These are phyloP conservation scores for Agaricales sp. DNA, from an alignment of 1,284 basidiomycete genomes.

Conservation along the genomic window DNA sequence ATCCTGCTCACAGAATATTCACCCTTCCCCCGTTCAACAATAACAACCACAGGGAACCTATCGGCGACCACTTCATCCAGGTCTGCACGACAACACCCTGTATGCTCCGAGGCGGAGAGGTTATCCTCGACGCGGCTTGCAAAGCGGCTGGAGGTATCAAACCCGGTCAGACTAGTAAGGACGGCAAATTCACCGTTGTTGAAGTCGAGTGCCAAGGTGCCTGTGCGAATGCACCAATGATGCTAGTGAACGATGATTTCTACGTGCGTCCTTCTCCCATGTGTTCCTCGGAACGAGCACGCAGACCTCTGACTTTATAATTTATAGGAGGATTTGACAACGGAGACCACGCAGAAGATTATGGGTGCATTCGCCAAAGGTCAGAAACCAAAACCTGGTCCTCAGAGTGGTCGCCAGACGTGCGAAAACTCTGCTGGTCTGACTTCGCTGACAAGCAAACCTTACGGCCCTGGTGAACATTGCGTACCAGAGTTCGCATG, in stretches of 20 bases:
- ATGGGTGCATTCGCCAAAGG: slow-evolving; percentile 82
- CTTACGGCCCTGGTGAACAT: slow-evolving; percentile 89
- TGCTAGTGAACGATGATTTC: slow-evolving; percentile 94
- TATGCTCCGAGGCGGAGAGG: slow-evolving; percentile 89
- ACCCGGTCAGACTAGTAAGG: slow-evolving; percentile 86
- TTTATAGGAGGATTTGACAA: slow-evolving; percentile 89
- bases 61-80: slow-evolving; percentile 92
- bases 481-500: slow-evolving; percentile 74
- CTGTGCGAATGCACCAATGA: slow-evolving; percentile 99
- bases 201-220: slow-evolving; percentile 99
- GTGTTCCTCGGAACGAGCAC: slow-evolving; percentile 3
- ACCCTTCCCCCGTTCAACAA: slow-evolving; percentile 1
- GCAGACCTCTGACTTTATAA: slow-evolving; percentile 4
- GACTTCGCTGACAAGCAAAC: slow-evolving; percentile 81
- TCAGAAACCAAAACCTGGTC: slow-evolving; percentile 84
- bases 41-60: slow-evolving; percentile 64
- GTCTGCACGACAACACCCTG: slow-evolving; percentile 99
- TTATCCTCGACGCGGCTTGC: slow-evolving; percentile 83
- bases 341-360: slow-evolving; percentile 81
- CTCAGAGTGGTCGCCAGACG: slow-evolving; percentile 79
- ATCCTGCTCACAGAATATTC: not conserved
- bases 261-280: slow-evolving; percentile 50
- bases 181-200: slow-evolving; percentile 95
- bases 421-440: slow-evolving; percentile 88
- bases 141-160: slow-evolving; percentile 77